Evolutionary conservation across 2,329 filamentous ascomycete species (phyloP), one percentile per base, ranked within the genome.

Genomic region (Neofusicoccum kwambonambiense): DNA sequence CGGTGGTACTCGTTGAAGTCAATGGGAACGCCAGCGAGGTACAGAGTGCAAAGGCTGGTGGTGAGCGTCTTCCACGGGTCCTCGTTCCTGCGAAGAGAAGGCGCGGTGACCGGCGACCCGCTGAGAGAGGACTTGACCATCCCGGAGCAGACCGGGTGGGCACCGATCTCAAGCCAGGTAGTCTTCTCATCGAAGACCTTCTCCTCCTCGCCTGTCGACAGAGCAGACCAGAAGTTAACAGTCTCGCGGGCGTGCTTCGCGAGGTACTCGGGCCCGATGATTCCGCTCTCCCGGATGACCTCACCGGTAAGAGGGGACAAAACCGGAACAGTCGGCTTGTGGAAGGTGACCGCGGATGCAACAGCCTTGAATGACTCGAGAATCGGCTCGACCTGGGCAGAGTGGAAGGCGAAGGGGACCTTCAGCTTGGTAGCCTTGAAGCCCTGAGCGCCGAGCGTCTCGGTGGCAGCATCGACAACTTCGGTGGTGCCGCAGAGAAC

Each of bases 151-250:
- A 92, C 85, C 0, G 89, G 89, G 70, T 91, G 88, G 42, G 90
- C 89, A n/a, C 90, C 90, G 68, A 92, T 79, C 74, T 93, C 90
- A 64, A 93, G 79, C 85, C 87, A 92, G 35, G 87, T 82, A 5
- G 88, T 90, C 77, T 87, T 86, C 68, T 88, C 86, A 67, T 89
- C 83, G 52, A 90, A 85, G 15, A 83, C 75, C 66, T 83, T 84
- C n/a, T 82, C 79, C 57, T 84, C 79, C 71, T 87, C 83, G 7
- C 86, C 88, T 44, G 81, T 81, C 13, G 84, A 78, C 1, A 93
- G 78, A 7, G 86, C 89, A 56, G 82, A 84, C 66, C 84, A 81
- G 77, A 92, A 90, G 76, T 91, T 84, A 69, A 92, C 90, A 6
- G 89, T 81, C 73, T 91, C 85, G 13, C 90, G 85, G 19, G 87